Base-by-base conservation (phyloP, 192 early-diverging fungal species). In the Spinellus fusiger region DNA sequence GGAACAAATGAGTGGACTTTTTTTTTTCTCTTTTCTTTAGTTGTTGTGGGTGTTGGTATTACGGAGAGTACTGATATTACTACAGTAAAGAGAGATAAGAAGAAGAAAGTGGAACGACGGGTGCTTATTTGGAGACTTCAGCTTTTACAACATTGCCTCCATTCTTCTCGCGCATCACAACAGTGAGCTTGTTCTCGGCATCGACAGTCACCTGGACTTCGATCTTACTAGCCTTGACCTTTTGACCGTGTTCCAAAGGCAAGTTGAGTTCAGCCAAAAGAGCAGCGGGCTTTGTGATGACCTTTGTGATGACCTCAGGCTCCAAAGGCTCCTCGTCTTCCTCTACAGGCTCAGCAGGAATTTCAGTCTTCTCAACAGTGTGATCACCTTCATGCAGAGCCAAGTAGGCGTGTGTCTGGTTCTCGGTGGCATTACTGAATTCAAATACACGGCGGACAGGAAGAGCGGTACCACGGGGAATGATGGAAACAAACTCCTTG, bases 311-410 rank as follows among this genome's bases (percentile, higher is more conserved):
- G 49, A 73, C 60, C 51, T 75, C 73, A 13, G 70, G 66, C 47
- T 59, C 69, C 22, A 68, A 61, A 0, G 65, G 48, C 44, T 82
- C 80, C 9, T 83, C 80, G 3, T 79, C 78, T 22, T 77, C 69
- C 27, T 79, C 68, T 52, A 74, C 78, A 12, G 73, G 70, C 48
- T 78, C 74, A 28, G 64, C 50, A 37, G 71, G 58, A 34, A 75
- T 47, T 56, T 79, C 76, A 44, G 73, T 74, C 32, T 73, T 76
- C 56, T 73, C 71, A 71, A 75, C 74, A 53, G 75, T 69, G 58
- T 80, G 73, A 64, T 94, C 89, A 62, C 90, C 90, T 80, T 98
- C 92, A 68, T 85, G 86, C 25, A 97, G 75, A 20, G 89, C 84
- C 64, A 98, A 62, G 73, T 88, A 95, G 18, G 87, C 83, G 40